Evolutionary conservation across 257 asterid species (phyloP), one percentile per base, ranked within the genome.

Genomic region (Solanum chilense): DNA sequence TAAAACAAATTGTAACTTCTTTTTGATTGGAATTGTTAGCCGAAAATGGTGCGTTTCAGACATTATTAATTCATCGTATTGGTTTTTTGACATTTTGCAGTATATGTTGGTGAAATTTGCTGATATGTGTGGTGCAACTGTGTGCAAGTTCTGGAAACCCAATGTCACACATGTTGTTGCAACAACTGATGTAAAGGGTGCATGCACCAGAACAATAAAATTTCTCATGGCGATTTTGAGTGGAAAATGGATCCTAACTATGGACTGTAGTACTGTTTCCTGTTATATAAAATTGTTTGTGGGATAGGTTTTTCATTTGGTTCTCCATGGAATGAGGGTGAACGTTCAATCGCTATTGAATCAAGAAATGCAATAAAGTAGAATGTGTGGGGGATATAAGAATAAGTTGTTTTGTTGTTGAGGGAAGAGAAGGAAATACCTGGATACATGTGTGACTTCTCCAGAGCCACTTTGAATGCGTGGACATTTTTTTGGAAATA

Each of bases 221-320:
- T 91, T 97, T 91, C 98, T 97, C 87, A 94, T 97, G 99, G 98
- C 95, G 4, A 94, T 97, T 87, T 89, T 95, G 90, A 89, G 94
- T 64, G 99, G 99, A 82, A 94, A 88, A 90, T 97, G 99, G 99
- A 87, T 95, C 88, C 92, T 97, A 35, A 90, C 95, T 27, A 89
- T 93, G 90, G 97, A 93, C 44, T 97, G 99, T 97, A 92, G 99
- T 87, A 80, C 86, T 78, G 82, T 47, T 81, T 31, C 31, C 70
- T 81, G 58, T 31, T 12, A 81, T 81, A 23, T 81, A 81, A 81
- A 49, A 29, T 9, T 81, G 42, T 52, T 80, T 81, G 29, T 49
- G 85, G 64, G 39, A 27, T 18, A 49, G 29, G 44, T 27, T 21
- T 52, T 81, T 81, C 85, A 49, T 49, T 81, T 81, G 44, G 70